A percentile compares a stretch with the other conserved stretches of the same genome.
Conservation (phyloP, 805 yeast genomes). For the Metschnikowia dekortorum region DNA sequence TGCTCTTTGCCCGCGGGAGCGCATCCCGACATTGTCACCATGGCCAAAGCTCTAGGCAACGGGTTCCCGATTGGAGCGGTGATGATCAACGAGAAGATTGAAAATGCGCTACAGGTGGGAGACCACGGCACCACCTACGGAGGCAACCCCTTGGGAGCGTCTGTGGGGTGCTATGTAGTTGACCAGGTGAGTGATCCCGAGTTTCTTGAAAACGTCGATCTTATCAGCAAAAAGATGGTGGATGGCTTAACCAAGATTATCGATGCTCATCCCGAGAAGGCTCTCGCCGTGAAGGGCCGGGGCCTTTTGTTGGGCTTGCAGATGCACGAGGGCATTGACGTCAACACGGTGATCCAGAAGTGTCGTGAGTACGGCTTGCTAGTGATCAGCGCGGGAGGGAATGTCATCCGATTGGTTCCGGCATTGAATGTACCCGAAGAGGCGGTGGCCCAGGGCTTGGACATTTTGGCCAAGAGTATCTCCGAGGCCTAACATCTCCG, state of each 20-base stretch:
- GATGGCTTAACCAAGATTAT: slow-evolving; percentile 48
- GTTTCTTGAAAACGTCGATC: slow-evolving; percentile 57
- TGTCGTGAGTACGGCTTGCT: slow-evolving; percentile 80
- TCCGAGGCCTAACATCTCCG: slow-evolving; percentile 13
- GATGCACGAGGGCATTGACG: slow-evolving; percentile 52
- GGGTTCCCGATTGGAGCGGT: slow-evolving; percentile 97
- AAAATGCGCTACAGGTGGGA: slow-evolving; percentile 70
- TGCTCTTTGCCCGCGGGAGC: slow-evolving; percentile 67
- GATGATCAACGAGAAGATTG: slow-evolving; percentile 76
- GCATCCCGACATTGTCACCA: slow-evolving; percentile 90
- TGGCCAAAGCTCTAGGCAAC: slow-evolving; percentile 95
- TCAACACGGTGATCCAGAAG: slow-evolving; percentile 55
- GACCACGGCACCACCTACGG: slow-evolving; percentile 99
- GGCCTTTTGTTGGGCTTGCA: slow-evolving; percentile 87
- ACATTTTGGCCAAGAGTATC: slow-evolving; percentile 58
- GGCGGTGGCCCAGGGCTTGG: slow-evolving; percentile 65
- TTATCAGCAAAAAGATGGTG: slow-evolving; percentile 55
- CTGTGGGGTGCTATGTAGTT: slow-evolving; percentile 75
- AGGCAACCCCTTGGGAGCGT: slow-evolving; percentile 90
- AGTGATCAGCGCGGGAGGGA: slow-evolving; percentile 87
- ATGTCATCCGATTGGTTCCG: slow-evolving; percentile 87
- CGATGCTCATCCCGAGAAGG: slow-evolving; percentile 53
- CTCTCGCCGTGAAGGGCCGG: slow-evolving; percentile 75
- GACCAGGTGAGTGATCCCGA: slow-evolving; percentile 56
- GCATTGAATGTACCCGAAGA: slow-evolving; percentile 79